Base-by-base conservation (phyloP, 805 yeast genomes). In the Zygotorulaspora chibaensis region DNA sequence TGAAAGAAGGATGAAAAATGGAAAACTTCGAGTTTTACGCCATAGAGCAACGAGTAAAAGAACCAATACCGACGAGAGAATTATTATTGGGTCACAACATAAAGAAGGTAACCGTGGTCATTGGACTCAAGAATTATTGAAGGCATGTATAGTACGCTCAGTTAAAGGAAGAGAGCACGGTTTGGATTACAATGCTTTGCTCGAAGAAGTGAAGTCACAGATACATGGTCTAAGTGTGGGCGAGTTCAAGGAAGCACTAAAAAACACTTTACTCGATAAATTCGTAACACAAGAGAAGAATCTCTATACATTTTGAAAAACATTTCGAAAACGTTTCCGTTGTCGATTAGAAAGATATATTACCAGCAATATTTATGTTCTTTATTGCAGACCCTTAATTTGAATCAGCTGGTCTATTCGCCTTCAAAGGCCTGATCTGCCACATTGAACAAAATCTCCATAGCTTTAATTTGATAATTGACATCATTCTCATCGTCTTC, bases 341-440 rank as follows among this genome's bases (percentile, higher is more conserved):
- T 23, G 5, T 11, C 38, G 15, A 9, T 17, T 5, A 25, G 23
- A 20, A 20, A 20, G 25, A 4, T 20, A 4, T 7, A 20, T 20
- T 20, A 20, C 7, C 25, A 20, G 7, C 25, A 20, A 7, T 7
- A 7, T 7, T 20, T 7, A 20, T 5, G 25, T 20, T 7, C 7
- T 20, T 7, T 20, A 20, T 20, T 20, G 25, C 25, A 20, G 25
- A 20, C 25, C 7, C 9, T 29, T 8, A 13, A 29, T n/a, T n/a
- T 29, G 33, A 29, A 29, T 29, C 8, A 29, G 15, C 8, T 29
- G 6, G 15, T 12, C 16, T 33, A n/a, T 16, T 80, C 85, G 2
- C 83, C 80, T 53, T 80, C 85, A 59, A 80, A 80, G 27, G 93
- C 90, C 49, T 87, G 95, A 51, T 80, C 83, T 8, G 96, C 91